Base-by-base conservation (phyloP, 2,329 filamentous ascomycete species). In the Pseudogymnoascus sp. region DNA sequence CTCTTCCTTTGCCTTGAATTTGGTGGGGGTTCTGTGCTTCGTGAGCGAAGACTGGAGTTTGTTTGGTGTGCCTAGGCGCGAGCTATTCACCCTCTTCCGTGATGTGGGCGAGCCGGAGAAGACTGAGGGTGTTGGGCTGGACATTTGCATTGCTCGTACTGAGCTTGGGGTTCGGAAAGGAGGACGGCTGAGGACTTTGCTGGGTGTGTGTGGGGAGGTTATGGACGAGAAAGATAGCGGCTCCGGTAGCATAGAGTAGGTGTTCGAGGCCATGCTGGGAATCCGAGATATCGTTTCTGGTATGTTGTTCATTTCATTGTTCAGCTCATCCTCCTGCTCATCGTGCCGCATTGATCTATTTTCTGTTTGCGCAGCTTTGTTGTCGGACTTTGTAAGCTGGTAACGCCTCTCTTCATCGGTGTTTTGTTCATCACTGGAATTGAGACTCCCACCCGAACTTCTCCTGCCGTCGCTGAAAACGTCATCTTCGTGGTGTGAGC, bases 101-200 rank as follows among this genome's bases (percentile, higher is more conserved):
- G 83, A 82, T 9, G 82, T 79, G 6, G 83, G 79, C 2, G 84
- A 83, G n/a, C 79, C 80, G 38, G 74, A 74, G 59, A 78, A 75
- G n/a, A 80, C 76, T 0, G 85, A 87, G 0, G 80, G 77, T 0
- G 85, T 77, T 0, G 87, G 88, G 0, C 87, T 89, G 1, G 83
- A 82, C 85, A 91, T 88, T 67, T 91, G 88, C 75, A 90, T 81
- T 1, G 86, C 86, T 60, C 85, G 84, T 7, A 90, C 83, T 11
- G 85, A 86, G 1, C 87, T 88, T 0, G 88, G 84, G 11, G 88
- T 88, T 59, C 88, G 81, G 72, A 91, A 91, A 1, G 84, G 82
- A 4, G 86, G 83, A 2, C 88, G 82, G 7, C 82, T 80, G 7
- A 82, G 83, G 7, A 81, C 80, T 62, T 87, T 82, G 21, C 82